Base-by-base conservation (phyloP, 2,329 filamentous ascomycete species). In the Epichloe glyceriae region DNA sequence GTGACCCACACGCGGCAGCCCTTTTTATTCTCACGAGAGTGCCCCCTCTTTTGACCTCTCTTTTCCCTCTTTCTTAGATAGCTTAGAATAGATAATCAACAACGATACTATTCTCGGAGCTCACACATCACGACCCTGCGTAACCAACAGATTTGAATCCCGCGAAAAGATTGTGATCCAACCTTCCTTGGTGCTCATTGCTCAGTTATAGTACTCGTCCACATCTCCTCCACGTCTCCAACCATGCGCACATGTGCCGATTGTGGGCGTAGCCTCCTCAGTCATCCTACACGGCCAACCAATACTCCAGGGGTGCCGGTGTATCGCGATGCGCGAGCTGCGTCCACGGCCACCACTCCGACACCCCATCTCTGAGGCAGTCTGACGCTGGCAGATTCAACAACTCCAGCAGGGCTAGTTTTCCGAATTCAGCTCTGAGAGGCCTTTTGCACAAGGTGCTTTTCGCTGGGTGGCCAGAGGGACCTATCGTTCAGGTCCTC, bases 401-500 rank as follows among this genome's bases (percentile, higher is more conserved):
- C 38, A 15, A 47, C 11, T 1, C 1, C 8, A 10, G 3, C 3
- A 0, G 3, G 26, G 26, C 26, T 30, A 30, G 8, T 10, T 2
- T 53, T 11, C 0, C 6, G 7, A 0, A 11, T 2, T 11, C 42
- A 4, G 53, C 39, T 4, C 43, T 58, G 7, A 53, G 2, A 17
- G 43, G 14, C 55, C 53, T 3, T 55, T 55, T 35, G 46, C 51
- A 2, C 4, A 59, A 46, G 53, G 53, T 3, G 19, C 50, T 5
- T 58, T 55, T 20, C 53, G 54, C 11, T 56, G 39, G 49, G 55
- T 57, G 1, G 56, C 51, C 14, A 45, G 41, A 64, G 54, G 64
- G 2, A 54, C 1, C 5, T 70, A 70, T 52, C 59, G 20, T 2
- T 35, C 15, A 3, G 67, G 66, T 14, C 8, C 39, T 12, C 61